These are phyloP conservation scores for Sonneratia caseolaris DNA, from an alignment of 345 rosid species.

Conservation along the genomic window DNA sequence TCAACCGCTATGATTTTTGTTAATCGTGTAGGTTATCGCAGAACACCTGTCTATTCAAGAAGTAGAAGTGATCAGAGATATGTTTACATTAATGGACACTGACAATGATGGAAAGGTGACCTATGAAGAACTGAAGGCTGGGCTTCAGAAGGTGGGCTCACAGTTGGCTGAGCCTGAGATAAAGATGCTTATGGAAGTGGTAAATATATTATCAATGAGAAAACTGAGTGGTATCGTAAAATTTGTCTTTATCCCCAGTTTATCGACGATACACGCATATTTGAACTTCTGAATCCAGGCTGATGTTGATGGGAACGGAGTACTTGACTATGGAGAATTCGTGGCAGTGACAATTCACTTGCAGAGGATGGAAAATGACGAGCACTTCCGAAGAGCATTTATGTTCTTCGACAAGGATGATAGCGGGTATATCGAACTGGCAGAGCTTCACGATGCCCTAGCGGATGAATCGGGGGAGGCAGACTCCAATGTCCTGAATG, in stretches of 20 bases:
- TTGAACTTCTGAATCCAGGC: slow-evolving; percentile 39
- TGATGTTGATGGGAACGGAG: slow-evolving; percentile 90
- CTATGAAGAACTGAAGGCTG: slow-evolving; percentile 70
- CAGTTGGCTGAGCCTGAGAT: slow-evolving; percentile 90
- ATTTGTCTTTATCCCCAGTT: not conserved
- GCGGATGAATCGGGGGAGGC: slow-evolving; percentile 64
- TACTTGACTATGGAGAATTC: slow-evolving; percentile 84
- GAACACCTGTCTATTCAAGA: slow-evolving; percentile 79
- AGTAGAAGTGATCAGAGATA: slow-evolving; percentile 84
- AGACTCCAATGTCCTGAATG: slow-evolving; percentile 52
- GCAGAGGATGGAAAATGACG: slow-evolving; percentile 96
- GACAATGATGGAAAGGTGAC: slow-evolving; percentile 81
- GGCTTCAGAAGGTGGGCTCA: slow-evolving; percentile 87
- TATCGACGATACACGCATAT: not conserved
- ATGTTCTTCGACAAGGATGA: slow-evolving; percentile 84
- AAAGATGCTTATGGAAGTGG: slow-evolving; percentile 98
- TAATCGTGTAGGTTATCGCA: slow-evolving; percentile 70
- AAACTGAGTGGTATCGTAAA: not conserved
- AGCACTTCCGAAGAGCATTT: slow-evolving; percentile 85
- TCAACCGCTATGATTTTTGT: not conserved
- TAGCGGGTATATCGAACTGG: slow-evolving; percentile 66
- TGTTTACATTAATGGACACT: slow-evolving; percentile 84
- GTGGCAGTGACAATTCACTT: slow-evolving; percentile 94
- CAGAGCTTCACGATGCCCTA: slow-evolving; percentile 65
- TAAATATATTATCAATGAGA: slow-evolving; percentile 17